Percentiles rank a stretch among this genome's conserved stretches.
phyloP scores from a whole-genome alignment of 805 yeast species.

The Henningerozyma blattae region DNA sequence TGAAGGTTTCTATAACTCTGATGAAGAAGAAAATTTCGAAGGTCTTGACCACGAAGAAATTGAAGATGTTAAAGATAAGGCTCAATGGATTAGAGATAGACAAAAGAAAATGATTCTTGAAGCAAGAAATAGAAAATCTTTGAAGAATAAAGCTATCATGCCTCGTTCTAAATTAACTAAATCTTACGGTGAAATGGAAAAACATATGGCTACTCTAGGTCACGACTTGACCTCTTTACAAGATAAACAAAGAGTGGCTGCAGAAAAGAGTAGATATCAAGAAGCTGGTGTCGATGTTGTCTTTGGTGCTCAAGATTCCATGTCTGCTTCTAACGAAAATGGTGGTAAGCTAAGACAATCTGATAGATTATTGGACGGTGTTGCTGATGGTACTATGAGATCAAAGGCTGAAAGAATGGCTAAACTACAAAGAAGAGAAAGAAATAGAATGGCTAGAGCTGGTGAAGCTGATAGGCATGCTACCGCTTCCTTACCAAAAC shows the following conservation, averaged over 20 bases:
- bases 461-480: constrained; percentile 95
- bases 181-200: constrained; percentile 67
- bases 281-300: constrained; percentile 74
- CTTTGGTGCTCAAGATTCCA: constrained; percentile 32
- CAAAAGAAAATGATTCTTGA: constrained; percentile 89
- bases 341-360: constrained; percentile 43
- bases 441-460: constrained; percentile 82
- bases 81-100: constrained; percentile 89
- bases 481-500: constrained; percentile 80
- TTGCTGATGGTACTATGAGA: constrained; percentile 67
- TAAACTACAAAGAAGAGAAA: constrained; percentile 83
- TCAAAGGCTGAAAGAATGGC: constrained; percentile 77
- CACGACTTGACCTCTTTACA: constrained; percentile 66
- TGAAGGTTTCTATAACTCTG: constrained; percentile 94
- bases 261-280: constrained; percentile 28
- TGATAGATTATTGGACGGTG: constrained; percentile 80
- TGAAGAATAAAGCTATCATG: constrained; percentile 77
- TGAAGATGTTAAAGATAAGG: constrained; percentile 65
- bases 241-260: constrained; percentile 34
- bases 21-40: constrained; percentile 60
- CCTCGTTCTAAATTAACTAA: constrained; percentile 82
- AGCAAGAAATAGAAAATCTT: constrained; percentile 73
- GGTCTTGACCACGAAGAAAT: constrained; percentile 57
- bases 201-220: constrained; percentile 81
- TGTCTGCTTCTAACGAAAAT: constrained; percentile 20